These are phyloP conservation scores for Nakaseomyces delphensis DNA, from an alignment of 1,139 yeast species.

Conservation along the genomic window DNA sequence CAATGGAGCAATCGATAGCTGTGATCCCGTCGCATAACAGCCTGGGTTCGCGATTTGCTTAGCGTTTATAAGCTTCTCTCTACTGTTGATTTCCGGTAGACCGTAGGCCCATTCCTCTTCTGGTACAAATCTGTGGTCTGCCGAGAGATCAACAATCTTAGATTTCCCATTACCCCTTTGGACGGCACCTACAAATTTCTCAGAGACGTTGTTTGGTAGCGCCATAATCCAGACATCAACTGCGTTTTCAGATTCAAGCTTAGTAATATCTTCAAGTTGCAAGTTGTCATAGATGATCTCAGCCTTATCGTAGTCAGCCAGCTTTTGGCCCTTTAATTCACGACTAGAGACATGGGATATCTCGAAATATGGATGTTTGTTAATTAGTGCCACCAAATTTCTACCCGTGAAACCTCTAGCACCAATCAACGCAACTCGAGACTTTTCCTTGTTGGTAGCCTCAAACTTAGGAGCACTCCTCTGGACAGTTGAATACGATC, in stretches of 20 bases:
- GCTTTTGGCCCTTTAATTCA: constrained; percentile 79
- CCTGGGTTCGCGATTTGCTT: constrained; percentile 92
- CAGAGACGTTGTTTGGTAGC: constrained; percentile 93
- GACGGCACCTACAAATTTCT: constrained; percentile 92
- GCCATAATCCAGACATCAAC: constrained; percentile 99
- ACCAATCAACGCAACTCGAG: constrained; percentile 81
- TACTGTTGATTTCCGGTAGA: constrained; percentile 67
- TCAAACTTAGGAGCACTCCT: constrained; percentile 62
- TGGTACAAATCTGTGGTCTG: constrained; percentile 89
- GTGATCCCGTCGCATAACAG: constrained; percentile 97
- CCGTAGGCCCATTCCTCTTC: constrained; percentile 90
- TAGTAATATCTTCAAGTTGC: constrained; percentile 75
- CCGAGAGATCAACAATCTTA: constrained; percentile 83
- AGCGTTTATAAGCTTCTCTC: constrained; percentile 61
- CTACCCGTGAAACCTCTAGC: constrained; percentile 98
- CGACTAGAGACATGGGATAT: constrained; percentile 91
- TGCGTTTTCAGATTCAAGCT: constrained; percentile 63
- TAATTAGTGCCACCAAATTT: constrained; percentile 77
- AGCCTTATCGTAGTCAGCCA: constrained; percentile 77
- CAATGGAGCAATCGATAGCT: constrained; percentile 84
- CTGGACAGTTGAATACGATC: constrained; percentile 30
- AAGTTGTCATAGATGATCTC: constrained; percentile 76
- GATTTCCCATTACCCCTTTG: constrained; percentile 51
- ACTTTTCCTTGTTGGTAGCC: constrained; percentile 55
- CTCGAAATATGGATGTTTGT: constrained; percentile 79